These are phyloP conservation scores for Cutaneotrichosporon cyanovorans DNA, from an alignment of 1,284 basidiomycete genomes.

Conservation along the genomic window DNA sequence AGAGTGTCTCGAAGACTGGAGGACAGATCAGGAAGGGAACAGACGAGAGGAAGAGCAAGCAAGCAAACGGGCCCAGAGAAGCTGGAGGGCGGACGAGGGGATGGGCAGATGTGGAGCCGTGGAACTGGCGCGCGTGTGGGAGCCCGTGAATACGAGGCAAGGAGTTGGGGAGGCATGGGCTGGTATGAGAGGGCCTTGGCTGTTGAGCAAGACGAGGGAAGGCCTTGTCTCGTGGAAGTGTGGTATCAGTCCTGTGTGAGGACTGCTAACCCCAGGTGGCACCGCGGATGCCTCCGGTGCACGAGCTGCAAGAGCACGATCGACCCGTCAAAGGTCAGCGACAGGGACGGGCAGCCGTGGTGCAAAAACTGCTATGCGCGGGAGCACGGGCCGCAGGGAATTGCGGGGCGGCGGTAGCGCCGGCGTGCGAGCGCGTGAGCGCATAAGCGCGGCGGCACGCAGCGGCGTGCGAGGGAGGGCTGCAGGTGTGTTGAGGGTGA, in stretches of 20 bases:
- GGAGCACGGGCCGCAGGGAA: conserved; percentile 38
- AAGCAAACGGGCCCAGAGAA: too few relatives aligned
- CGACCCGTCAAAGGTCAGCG: conserved; percentile 50
- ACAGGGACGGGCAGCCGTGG: conserved; percentile 49
- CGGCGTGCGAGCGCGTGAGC: background rate
- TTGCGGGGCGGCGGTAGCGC: conserved; percentile 29
- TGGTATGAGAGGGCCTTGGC: too few relatives aligned
- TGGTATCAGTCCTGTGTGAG: background rate
- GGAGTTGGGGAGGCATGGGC: too few relatives aligned
- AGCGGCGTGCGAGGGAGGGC: too few relatives aligned
- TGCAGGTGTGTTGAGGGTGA: too few relatives aligned
- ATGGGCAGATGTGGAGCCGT: too few relatives aligned
- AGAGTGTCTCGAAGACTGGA: too few relatives aligned
- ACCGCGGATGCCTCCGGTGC: conserved; percentile 40
- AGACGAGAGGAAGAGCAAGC: too few relatives aligned
- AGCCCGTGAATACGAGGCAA: too few relatives aligned
- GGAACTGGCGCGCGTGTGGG: background rate
- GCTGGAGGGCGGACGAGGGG: background rate
- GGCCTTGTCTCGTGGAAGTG: too few relatives aligned
- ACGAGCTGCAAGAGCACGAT: conserved; percentile 33
- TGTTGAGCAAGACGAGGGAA: too few relatives aligned
- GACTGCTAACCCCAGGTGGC: conserved; percentile 29
- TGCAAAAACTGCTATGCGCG: conserved; percentile 44
- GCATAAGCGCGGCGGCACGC: background rate
- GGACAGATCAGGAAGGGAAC: too few relatives aligned